phyloP scores from a whole-genome alignment of 2,329 filamentous ascomycete genomes.

The Huntiella abstrusa region DNA sequence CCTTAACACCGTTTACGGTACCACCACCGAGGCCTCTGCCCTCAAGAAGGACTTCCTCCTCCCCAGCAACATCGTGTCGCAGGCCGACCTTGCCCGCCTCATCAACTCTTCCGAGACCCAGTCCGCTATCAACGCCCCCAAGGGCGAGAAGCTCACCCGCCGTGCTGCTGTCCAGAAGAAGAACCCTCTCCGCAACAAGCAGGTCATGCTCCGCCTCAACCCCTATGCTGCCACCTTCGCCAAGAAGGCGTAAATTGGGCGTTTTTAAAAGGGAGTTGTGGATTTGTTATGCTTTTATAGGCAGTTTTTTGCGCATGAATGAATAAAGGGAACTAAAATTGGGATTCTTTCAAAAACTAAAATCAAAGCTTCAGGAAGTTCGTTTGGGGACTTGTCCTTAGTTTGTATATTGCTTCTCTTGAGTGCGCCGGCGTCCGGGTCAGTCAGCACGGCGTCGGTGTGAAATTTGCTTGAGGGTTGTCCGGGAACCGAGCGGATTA shows the following conservation, averaged over 20 bases:
- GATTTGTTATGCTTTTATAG: slow-evolving; percentile 11
- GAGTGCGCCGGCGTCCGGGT: slow-evolving; percentile 10
- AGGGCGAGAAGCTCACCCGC: slow-evolving; percentile 80
- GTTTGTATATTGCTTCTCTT: slow-evolving; percentile 13
- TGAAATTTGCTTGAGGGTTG: background rate
- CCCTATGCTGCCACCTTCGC: slow-evolving; percentile 85
- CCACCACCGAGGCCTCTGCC: slow-evolving; percentile 69
- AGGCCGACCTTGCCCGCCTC: slow-evolving; percentile 88
- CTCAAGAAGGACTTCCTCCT: slow-evolving; percentile 99
- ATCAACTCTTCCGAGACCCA: slow-evolving; percentile 99
- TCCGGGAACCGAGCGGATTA: background rate
- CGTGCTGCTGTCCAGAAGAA: slow-evolving; percentile 92
- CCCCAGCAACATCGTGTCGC: slow-evolving; percentile 76
- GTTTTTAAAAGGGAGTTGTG: slow-evolving; percentile 6
- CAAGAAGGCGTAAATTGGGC: slow-evolving; percentile 29
- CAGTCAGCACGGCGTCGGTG: slow-evolving; percentile 6
- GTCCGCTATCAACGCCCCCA: slow-evolving; percentile 80
- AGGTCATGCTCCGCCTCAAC: slow-evolving; percentile 96
- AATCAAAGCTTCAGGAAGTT: slow-evolving; percentile 2
- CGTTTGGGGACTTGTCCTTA: slow-evolving; percentile 3
- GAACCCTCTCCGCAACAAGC: slow-evolving; percentile 98
- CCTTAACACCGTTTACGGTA: slow-evolving; percentile 92
- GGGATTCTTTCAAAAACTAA: slow-evolving; percentile 11
- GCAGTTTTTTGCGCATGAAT: slow-evolving; percentile 9
- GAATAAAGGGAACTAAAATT: slow-evolving; percentile 12